Percentiles rank a stretch among this genome's conserved stretches.
Conservation (phyloP, 2,329 filamentous ascomycete species). For the Fulvia fulva region DNA sequence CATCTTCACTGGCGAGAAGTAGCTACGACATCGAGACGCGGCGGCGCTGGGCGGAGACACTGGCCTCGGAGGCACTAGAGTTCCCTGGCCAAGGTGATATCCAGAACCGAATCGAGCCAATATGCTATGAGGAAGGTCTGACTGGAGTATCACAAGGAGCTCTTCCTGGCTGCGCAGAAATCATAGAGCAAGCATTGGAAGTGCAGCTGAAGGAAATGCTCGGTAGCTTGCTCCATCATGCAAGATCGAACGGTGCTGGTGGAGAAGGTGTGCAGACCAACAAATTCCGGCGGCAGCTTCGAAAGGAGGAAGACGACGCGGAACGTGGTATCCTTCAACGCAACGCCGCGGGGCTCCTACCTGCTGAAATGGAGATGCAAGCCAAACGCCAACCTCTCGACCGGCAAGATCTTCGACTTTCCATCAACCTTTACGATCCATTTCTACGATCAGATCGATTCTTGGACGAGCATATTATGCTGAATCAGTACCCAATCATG, state of each 20-base stretch:
- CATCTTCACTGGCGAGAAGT: constrained; percentile 30
- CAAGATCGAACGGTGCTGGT: constrained; percentile 51
- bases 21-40: constrained; percentile 63
- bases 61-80: constrained; percentile 59
- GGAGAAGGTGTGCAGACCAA: constrained; percentile 63
- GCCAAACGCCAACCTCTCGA: constrained; percentile 67
- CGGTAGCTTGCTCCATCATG: constrained; percentile 51
- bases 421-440: constrained; percentile 70
- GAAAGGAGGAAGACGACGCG: constrained; percentile 69
- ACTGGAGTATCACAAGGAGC: constrained; percentile 38
- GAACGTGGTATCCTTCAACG: constrained; percentile 69
- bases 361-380: constrained; percentile 73
- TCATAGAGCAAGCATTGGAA: constrained; percentile 59
- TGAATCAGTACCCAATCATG: constrained; percentile 24
- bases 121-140: constrained; percentile 62
- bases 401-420: constrained; percentile 73
- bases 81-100: constrained; percentile 58
- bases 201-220: constrained; percentile 61
- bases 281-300: constrained; percentile 70
- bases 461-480: constrained; percentile 64
- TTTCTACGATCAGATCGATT: constrained; percentile 75
- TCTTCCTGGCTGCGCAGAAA: constrained; percentile 51
- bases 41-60: constrained; percentile 59
- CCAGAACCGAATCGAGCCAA: constrained; percentile 58
- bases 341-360: constrained; percentile 73